phyloP scores from a whole-genome alignment of 2,329 filamentous ascomycete genomes.

The Fusarium paranaense region DNA sequence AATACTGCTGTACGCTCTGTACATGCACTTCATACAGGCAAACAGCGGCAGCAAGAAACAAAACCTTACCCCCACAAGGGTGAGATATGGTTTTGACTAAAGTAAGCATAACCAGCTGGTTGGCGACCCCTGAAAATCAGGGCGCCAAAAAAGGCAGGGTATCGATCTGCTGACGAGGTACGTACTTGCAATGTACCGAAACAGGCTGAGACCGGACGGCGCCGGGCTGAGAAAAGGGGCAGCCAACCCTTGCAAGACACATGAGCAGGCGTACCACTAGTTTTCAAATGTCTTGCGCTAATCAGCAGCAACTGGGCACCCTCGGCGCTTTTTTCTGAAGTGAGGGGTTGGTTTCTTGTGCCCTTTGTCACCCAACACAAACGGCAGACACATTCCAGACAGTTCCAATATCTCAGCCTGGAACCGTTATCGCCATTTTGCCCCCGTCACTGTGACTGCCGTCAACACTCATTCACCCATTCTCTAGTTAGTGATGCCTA shows the following conservation, averaged over 20 bases:
- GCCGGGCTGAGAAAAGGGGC: not conserved
- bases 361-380: not conserved
- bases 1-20: not conserved
- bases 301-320: not conserved
- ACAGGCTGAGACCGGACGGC: not conserved
- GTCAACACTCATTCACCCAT: not conserved
- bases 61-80: not conserved
- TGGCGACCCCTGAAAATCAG: not conserved
- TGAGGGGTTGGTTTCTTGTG: not conserved
- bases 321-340: not conserved
- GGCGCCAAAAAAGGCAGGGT: not conserved
- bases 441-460: not conserved
- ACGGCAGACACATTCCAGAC: not conserved
- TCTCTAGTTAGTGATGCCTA: not conserved
- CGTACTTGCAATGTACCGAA: not conserved
- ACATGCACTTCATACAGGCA: not conserved
- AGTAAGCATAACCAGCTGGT: not conserved
- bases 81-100: not conserved
- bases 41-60: not conserved
- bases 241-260: not conserved
- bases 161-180: not conserved
- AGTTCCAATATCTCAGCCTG: not conserved
- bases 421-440: not conserved
- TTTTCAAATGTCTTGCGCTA: not conserved
- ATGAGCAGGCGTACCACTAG: not conserved